A percentile compares a stretch with the other conserved stretches of the same genome.
Conservation (phyloP, 73 alveolate genomes). For the Paramecium primaurelia region DNA sequence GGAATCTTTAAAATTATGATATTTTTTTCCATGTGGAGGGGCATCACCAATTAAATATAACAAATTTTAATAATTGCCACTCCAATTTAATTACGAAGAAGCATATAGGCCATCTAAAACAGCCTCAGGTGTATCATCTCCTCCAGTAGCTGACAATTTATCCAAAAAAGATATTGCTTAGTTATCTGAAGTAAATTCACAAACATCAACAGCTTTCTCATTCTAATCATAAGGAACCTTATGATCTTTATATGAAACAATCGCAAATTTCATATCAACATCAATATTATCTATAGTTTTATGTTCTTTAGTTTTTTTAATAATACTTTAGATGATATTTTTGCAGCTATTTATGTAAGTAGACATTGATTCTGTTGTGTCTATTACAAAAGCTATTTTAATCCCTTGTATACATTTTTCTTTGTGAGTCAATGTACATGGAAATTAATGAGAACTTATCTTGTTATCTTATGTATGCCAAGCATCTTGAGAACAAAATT, state of each 20-base stretch:
- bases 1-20: not conserved
- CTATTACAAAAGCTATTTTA: not conserved
- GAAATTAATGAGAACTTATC: not conserved
- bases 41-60: conserved; percentile 39
- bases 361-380: conserved; percentile 40
- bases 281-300: no score
- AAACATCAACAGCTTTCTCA: not conserved
- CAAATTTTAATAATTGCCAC: not conserved
- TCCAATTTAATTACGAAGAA: not conserved
- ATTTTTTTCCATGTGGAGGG: conserved; percentile 55
- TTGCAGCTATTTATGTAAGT: not conserved
- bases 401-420: not conserved
- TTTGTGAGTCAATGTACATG: not conserved
- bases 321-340: not conserved
- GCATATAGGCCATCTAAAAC: conserved; percentile 20
- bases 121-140: conserved; percentile 55
- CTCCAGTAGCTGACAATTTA: not conserved
- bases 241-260: conserved; percentile 28
- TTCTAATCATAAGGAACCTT: not conserved
- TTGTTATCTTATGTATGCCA: not conserved
- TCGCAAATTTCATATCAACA: not conserved
- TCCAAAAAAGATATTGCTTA: not conserved
- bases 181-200: not conserved
- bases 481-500: not conserved
- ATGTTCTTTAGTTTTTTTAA: not conserved